These are phyloP conservation scores for Diospyros kaki DNA, from an alignment of 148 eudicot species.

Conservation along the genomic window DNA sequence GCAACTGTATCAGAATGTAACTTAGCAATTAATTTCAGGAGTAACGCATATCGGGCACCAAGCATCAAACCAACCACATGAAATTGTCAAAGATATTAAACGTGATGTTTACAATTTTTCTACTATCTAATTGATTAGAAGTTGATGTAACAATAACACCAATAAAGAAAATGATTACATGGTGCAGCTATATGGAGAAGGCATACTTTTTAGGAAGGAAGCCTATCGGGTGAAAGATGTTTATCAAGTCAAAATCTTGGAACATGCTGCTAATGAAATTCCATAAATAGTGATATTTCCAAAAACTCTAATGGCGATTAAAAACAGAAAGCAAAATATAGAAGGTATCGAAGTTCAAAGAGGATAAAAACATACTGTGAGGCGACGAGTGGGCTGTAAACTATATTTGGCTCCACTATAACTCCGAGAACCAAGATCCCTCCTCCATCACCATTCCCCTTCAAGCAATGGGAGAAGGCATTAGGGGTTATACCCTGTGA, in stretches of 20 bases:
- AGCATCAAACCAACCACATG: neutral
- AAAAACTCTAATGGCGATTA: neutral
- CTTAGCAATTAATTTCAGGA: too few relatives aligned
- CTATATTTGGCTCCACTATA: conserved; percentile 88
- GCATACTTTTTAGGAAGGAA: too few relatives aligned
- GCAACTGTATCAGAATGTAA: too few relatives aligned
- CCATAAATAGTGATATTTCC: neutral
- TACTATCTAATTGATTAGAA: neutral
- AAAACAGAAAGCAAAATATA: neutral
- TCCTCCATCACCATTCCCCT: conserved; percentile 63
- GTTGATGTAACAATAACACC: too few relatives aligned
- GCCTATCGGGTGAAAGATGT: too few relatives aligned
- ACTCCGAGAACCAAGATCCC: conserved; percentile 85
- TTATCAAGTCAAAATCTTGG: too few relatives aligned
- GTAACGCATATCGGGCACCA: neutral
- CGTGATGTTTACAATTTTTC: too few relatives aligned
- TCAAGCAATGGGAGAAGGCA: conserved; percentile 87
- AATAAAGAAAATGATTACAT: neutral
- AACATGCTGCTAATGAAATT: too few relatives aligned
- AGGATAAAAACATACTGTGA: conserved; percentile 62
- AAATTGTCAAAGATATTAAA: neutral
- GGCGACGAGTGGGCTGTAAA: conserved; percentile 84
- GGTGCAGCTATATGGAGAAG: too few relatives aligned
- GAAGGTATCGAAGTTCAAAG: neutral
- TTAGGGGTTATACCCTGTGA: conserved; percentile 76